Base-by-base conservation (phyloP, 306 rosid species). In the Fagus sylvatica region DNA sequence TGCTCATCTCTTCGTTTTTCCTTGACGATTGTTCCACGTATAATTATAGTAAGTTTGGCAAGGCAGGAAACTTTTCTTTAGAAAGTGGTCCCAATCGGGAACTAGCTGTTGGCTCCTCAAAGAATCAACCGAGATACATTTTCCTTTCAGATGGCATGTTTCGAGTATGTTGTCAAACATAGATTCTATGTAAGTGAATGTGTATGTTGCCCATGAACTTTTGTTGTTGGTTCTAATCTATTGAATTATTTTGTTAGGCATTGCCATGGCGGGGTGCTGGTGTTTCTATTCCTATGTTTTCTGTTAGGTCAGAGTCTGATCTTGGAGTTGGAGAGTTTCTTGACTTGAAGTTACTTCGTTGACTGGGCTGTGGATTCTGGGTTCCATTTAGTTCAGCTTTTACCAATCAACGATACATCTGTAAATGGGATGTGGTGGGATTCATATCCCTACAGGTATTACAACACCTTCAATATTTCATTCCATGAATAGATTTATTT, bases 301-400 rank as follows among this genome's bases (percentile, higher is more conserved):
- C 98, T 79, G 76, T 95, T 77, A 89, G 98, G 84, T 89, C 98
- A 40, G 98, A 95, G 82, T 80, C 76, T 72, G 98, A 88, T 87
- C 88, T 95, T 28, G 98, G 98, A 82, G 98, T 92, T 82, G 98
- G 98, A 79, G 98, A 95, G 96, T 92, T 95, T 85, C 93, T 92
- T 81, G 98, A 92, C 87, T 92, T 95, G 67, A 95, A 92, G 85
- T 80, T 92, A 71, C 89, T 92, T 92, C 59, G 97, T 93, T 79
- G 94, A 92, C 76, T 95, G 98, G 98, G 97, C 98, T 82, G 96
- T 82, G 3, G 88, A 87, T 81, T 89, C 97, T 77, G 98, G 98
- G 70, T 91, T 91, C 80, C 93, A 92, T 91, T 89, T 95, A 81
- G 96, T 92, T 76, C 98, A 95, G 83, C 98, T 95, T 74, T 85